Evolutionary conservation across 1,284 basidiomycete species (phyloP).

Genomic region (Rhodotorula sp.): DNA sequence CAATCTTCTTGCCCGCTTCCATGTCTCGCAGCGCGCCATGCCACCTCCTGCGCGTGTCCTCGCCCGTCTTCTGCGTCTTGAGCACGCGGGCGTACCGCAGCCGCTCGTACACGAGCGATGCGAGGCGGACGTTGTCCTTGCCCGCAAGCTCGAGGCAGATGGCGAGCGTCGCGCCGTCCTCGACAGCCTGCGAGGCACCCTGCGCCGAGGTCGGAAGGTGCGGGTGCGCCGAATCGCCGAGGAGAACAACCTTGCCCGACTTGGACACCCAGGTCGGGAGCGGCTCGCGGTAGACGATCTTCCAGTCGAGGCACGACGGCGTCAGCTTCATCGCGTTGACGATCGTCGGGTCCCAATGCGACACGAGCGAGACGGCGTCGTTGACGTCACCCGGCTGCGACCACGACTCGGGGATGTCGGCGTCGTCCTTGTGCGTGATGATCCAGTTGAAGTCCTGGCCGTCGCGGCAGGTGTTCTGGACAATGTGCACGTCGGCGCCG

Average conservation of each 20-base stretch:
- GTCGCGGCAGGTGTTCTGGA: conserved; percentile 21
- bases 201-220: conserved; percentile 13
- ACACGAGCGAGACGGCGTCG: conserved; percentile 5
- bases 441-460: conserved; percentile 21
- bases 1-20: not conserved
- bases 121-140: not conserved
- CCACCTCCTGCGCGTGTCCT: conserved; percentile 6
- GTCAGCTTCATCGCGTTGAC: conserved; percentile 27
- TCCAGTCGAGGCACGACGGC: conserved; percentile 27
- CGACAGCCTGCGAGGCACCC: conserved; percentile 10
- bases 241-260: conserved; percentile 17
- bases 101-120: conserved; percentile 8
- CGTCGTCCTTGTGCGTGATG: conserved; percentile 24
- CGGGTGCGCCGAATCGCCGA: conserved; percentile 26
- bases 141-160: conserved; percentile 16
- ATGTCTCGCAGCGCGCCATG: not conserved
- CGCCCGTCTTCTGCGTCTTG: conserved; percentile 29
- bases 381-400: conserved; percentile 18
- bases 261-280: conserved; percentile 21
- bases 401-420: conserved; percentile 26
- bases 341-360: conserved; percentile 15
- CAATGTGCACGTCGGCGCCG: conserved; percentile 25
- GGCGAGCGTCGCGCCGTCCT: conserved; percentile 19
- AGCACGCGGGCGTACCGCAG: conserved; percentile 18
- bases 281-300: conserved; percentile 29